phyloP scores from a whole-genome alignment of 2,329 filamentous ascomycete genomes.

The Fusarium agapanthi region DNA sequence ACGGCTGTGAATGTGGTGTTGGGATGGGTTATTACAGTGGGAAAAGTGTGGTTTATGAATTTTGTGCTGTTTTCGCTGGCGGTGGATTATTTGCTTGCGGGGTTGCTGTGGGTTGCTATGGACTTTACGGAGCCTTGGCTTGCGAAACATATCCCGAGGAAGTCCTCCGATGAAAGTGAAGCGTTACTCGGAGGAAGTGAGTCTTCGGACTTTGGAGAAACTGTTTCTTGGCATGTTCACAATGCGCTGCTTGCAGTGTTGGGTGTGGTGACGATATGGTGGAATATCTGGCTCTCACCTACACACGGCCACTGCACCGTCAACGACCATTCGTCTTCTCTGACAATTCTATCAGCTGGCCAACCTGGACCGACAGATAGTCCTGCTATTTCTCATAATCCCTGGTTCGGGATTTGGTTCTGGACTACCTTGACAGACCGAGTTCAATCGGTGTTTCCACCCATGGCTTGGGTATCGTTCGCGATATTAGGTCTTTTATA shows the following conservation, averaged over 20 bases:
- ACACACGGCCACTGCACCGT: conserved; percentile 49
- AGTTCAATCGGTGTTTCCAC: conserved; percentile 54
- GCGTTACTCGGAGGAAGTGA: conserved; percentile 40
- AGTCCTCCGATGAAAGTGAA: conserved; percentile 39
- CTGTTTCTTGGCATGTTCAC: conserved; percentile 52
- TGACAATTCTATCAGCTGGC: background rate
- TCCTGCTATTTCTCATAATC: conserved; percentile 29
- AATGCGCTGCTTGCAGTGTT: conserved; percentile 49
- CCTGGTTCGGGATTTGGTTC: conserved; percentile 53
- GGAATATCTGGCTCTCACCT: conserved; percentile 57
- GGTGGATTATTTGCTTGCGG: conserved; percentile 55
- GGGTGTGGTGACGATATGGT: conserved; percentile 52
- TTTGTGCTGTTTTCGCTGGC: conserved; percentile 55
- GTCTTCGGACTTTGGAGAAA: background rate
- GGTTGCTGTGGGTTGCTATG: conserved; percentile 52
- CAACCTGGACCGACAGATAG: background rate
- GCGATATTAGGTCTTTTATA: conserved; percentile 56
- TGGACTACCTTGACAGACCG: conserved; percentile 42
- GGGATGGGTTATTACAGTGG: conserved; percentile 46
- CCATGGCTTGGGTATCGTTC: conserved; percentile 58
- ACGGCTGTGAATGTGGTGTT: conserved; percentile 45
- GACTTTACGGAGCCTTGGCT: conserved; percentile 48
- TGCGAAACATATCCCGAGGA: conserved; percentile 22
- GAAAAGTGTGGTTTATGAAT: conserved; percentile 54
- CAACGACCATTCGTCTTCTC: conserved; percentile 7